These are phyloP conservation scores for Beauveria australis DNA, from an alignment of 2,329 filamentous ascomycete species.

Conservation along the genomic window DNA sequence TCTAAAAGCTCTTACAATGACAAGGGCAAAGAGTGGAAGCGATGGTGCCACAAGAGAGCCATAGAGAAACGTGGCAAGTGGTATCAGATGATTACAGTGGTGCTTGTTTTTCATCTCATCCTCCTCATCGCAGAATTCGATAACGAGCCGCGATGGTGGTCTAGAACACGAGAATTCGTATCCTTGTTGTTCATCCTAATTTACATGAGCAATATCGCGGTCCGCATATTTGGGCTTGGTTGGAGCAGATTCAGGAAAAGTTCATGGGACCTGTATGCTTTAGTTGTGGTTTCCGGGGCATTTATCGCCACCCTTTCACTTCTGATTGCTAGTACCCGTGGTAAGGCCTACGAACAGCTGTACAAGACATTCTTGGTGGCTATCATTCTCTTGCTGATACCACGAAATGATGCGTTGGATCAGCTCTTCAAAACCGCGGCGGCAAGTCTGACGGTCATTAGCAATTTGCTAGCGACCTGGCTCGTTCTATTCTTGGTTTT, in stretches of 20 bases:
- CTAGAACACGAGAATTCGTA: constrained; percentile 58
- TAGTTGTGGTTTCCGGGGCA: constrained; percentile 70
- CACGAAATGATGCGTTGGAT: constrained; percentile 91
- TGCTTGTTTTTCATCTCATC: constrained; percentile 75
- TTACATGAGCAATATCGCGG: constrained; percentile 73
- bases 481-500: constrained; percentile 94
- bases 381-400: constrained; percentile 83
- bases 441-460: constrained; percentile 81
- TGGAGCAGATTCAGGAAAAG: constrained; percentile 89
- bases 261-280: constrained; percentile 89
- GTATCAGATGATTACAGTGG: constrained; percentile 72
- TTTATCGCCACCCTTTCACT: constrained; percentile 73
- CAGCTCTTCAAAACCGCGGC: constrained; percentile 98
- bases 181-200: constrained; percentile 77
- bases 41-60: constrained; percentile 90
- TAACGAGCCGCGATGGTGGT: constrained; percentile 64
- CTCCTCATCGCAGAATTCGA: constrained; percentile 82
- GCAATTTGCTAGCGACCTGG: constrained; percentile 92
- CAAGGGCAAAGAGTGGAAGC: constrained; percentile 68
- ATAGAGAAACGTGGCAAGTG: constrained; percentile 90
- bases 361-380: constrained; percentile 94
- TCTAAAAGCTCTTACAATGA: constrained; percentile 84
- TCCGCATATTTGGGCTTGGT: constrained; percentile 80
- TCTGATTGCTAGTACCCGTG: constrained; percentile 51
- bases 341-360: constrained; percentile 64